Conservation (phyloP, 345 rosid species). For the Pistacia atlantica region DNA sequence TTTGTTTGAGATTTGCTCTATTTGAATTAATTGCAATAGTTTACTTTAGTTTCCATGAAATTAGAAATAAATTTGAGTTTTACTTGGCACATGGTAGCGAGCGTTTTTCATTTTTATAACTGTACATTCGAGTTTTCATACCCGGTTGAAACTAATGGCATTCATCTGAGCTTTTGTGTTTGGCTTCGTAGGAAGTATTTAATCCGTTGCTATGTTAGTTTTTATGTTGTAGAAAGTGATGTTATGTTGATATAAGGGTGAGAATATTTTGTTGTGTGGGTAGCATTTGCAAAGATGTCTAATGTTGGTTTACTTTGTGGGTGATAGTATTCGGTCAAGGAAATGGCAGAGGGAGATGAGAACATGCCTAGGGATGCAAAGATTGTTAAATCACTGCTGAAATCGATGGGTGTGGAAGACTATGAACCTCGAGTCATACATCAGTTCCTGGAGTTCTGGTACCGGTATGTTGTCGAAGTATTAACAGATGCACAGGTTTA, state of each 20-base stretch:
- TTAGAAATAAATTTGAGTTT: no score
- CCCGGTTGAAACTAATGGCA: no score
- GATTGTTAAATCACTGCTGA: conserved; percentile 75
- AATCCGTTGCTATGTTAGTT: background rate
- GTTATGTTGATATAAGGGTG: background rate
- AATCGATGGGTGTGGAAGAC: conserved; percentile 92
- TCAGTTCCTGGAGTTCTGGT: conserved; percentile 92
- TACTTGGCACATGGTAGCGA: no score
- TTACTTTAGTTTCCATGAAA: no score
- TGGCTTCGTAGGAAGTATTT: no score
- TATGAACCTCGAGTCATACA: conserved; percentile 87
- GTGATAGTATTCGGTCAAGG: conserved; percentile 1
- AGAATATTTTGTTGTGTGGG: background rate
- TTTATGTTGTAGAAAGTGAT: background rate
- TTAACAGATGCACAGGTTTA: conserved; percentile 86
- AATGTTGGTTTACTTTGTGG: conserved; percentile 2
- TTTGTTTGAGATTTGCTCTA: no score
- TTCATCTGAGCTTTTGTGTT: no score
- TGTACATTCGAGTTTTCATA: no score
- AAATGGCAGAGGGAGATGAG: conserved; percentile 64
- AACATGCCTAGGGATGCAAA: conserved; percentile 88
- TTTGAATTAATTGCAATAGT: no score
- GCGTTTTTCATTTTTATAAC: no score
- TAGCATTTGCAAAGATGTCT: background rate
- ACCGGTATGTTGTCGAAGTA: conserved; percentile 81